A percentile compares a stretch with the other conserved stretches of the same genome.
Evolutionary conservation across 75 land plant genomes (phyloP).

Genomic region (Sequoiadendron giganteum): DNA sequence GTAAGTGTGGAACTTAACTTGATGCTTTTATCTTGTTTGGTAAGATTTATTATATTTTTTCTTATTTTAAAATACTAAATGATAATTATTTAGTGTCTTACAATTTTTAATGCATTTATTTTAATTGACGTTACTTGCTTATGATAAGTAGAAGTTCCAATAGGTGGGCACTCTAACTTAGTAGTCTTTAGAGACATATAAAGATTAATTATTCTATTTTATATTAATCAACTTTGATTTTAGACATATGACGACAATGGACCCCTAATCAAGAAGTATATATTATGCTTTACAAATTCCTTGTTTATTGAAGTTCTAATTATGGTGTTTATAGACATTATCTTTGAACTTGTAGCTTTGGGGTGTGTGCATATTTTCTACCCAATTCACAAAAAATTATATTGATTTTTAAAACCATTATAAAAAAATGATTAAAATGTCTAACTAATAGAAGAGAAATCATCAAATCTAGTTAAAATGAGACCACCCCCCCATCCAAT

Average conservation of each 20-base stretch:
- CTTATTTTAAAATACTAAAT: background rate
- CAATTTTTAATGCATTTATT: background rate
- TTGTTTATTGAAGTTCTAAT: background rate
- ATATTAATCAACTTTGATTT: background rate
- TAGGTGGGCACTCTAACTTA: too few relatives aligned
- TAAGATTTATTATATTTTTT: constrained; percentile 14
- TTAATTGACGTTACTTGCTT: background rate
- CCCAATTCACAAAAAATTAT: too few relatives aligned
- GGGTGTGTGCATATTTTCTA: constrained; percentile 81
- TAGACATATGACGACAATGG: background rate
- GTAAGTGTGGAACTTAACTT: constrained; percentile 56
- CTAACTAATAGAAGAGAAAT: too few relatives aligned
- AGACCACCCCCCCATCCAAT: too few relatives aligned
- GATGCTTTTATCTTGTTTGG: constrained; percentile 82
- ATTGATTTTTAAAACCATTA: too few relatives aligned
- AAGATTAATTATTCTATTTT: background rate
- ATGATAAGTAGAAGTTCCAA: background rate
- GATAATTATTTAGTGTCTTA: background rate
- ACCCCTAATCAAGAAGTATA: background rate
- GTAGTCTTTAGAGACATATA: background rate
- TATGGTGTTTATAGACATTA: constrained; percentile 34
- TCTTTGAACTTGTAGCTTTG: constrained; percentile 65
- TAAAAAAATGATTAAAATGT: too few relatives aligned
- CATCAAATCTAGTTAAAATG: too few relatives aligned
- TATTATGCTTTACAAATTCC: background rate